Evolutionary conservation across 2,329 filamentous ascomycete species (phyloP).

Genomic region (Neopestalotiopsis clavispora): DNA sequence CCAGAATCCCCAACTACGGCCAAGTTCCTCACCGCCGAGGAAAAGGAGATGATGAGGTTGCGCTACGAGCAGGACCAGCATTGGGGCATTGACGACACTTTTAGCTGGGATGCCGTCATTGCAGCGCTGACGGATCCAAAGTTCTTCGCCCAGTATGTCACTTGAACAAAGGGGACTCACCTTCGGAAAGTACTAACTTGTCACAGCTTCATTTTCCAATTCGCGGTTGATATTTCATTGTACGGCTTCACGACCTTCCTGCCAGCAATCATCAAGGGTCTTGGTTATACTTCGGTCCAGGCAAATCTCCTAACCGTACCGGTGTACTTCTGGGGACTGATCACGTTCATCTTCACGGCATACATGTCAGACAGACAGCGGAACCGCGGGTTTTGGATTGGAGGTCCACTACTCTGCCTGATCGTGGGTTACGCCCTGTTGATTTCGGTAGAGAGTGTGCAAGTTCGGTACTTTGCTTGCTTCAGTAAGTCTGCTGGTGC

Average conservation of each 20-base stretch:
- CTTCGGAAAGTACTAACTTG: background rate
- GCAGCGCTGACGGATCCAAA: slow-evolving; percentile 35
- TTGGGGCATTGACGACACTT: slow-evolving; percentile 32
- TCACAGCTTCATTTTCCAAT: slow-evolving; percentile 32
- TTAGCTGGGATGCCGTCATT: slow-evolving; percentile 28
- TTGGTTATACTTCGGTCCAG: slow-evolving; percentile 37
- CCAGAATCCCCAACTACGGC: slow-evolving; percentile 33
- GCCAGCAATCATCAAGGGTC: slow-evolving; percentile 39
- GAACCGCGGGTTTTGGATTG: slow-evolving; percentile 30
- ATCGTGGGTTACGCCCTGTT: slow-evolving; percentile 35
- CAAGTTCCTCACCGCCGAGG: slow-evolving; percentile 33
- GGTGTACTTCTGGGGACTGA: slow-evolving; percentile 33
- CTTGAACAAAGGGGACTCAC: background rate
- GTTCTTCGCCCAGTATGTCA: slow-evolving; percentile 33
- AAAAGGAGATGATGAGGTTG: slow-evolving; percentile 31
- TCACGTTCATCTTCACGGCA: slow-evolving; percentile 31
- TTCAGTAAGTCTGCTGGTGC: slow-evolving; percentile 22
- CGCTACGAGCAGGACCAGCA: slow-evolving; percentile 32
- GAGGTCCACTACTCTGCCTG: slow-evolving; percentile 29
- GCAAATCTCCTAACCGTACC: slow-evolving; percentile 43
- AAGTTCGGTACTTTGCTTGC: slow-evolving; percentile 33
- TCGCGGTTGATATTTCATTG: slow-evolving; percentile 38
- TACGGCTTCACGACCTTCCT: slow-evolving; percentile 41
- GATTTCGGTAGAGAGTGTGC: slow-evolving; percentile 32
- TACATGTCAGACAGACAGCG: slow-evolving; percentile 31